A percentile compares a stretch with the other conserved stretches of the same genome.
Conservation (phyloP, 345 rosid species). For the Eutrema heterophyllum region DNA sequence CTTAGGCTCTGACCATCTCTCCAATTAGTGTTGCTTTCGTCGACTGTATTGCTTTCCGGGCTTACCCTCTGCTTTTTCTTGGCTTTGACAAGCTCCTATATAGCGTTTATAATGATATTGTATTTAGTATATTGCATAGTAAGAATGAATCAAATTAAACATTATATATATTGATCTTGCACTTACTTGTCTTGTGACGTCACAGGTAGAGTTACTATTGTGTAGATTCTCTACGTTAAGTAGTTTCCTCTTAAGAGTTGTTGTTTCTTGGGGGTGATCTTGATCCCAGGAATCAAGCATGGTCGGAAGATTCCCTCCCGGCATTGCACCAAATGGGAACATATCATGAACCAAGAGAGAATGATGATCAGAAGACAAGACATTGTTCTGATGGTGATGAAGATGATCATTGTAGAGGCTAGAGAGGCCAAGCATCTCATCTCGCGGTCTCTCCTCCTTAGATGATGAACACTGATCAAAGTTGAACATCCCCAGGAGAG, state of each 20-base stretch:
- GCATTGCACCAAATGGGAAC: slow-evolving; percentile 29
- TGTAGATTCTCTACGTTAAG: slow-evolving; percentile 9
- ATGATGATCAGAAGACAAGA: slow-evolving; percentile 22
- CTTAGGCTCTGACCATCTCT: slow-evolving; percentile 51
- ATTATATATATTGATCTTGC: not conserved
- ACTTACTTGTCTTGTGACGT: slow-evolving; percentile 27
- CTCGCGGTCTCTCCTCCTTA: slow-evolving; percentile 22
- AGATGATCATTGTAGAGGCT: slow-evolving; percentile 29
- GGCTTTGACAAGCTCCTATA: slow-evolving; percentile 28
- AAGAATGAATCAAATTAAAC: not conserved
- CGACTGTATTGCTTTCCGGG: slow-evolving; percentile 31
- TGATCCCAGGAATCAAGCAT: slow-evolving; percentile 33
- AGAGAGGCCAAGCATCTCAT: slow-evolving; percentile 29
- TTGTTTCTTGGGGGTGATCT: slow-evolving; percentile 13
- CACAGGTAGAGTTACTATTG: slow-evolving; percentile 7
- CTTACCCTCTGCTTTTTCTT: slow-evolving; percentile 42
- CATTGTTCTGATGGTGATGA: slow-evolving; percentile 21
- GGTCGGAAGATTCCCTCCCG: slow-evolving; percentile 19
- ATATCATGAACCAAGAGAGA: slow-evolving; percentile 18
- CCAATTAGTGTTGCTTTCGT: slow-evolving; percentile 36
- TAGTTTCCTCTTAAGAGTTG: slow-evolving; percentile 23
- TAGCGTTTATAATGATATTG: not conserved
- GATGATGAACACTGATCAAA: slow-evolving; percentile 33
- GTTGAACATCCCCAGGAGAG: slow-evolving; percentile 37
- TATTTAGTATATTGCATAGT: not conserved